Evolutionary conservation across 148 eudicot species (phyloP), one percentile per base, ranked within the genome.

Genomic region (Drosera capensis): DNA sequence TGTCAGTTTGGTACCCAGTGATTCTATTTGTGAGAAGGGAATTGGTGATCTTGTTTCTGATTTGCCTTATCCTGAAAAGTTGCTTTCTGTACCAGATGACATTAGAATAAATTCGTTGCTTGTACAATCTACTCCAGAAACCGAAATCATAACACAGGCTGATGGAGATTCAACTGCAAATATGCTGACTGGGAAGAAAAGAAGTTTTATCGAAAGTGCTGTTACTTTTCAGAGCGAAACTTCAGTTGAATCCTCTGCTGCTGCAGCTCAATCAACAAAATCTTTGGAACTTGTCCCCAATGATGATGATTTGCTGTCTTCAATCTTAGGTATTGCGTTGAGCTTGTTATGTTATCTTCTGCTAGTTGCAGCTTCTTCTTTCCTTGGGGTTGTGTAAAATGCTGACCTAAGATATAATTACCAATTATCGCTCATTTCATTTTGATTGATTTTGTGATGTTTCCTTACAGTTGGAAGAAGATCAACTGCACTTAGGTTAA

Each of bases 261-360:
- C n/a, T 40, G 68, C 66, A 14, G 70, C 66, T 48, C 77, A 57
- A 52, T 63, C 67, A 24, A 90, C 71, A 62, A 76, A 72, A 63
- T 58, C 87, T 28, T 57, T 42, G 24, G 93, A 65, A 43, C 51
- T 56, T 26, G 50, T 90, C 65, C 95, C 95, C 14, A 72, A 80
- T 61, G 95, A 90, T 51, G 69, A 80, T 62, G 97, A 90, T 73
- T 71, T 90, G 64, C 47, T 90, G 54, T 85, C 97, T n/a, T 84
- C 97, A 21, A 90, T 90, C 26, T 70, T 90, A 73, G 97, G 97
- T 90, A 78, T 48, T 28, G 5, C n/a, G n/a, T 15, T 34, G n/a
- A 34, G 12, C 23, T 1, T 54, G 28, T 25, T 17, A 46, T 38
- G 40, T 15, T 28, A 28, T 34, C 38, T 15, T 34, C 11, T 34